Base-by-base conservation (phyloP, 2,329 filamentous ascomycete genomes). In the Lecanoromycetidae sp. region DNA sequence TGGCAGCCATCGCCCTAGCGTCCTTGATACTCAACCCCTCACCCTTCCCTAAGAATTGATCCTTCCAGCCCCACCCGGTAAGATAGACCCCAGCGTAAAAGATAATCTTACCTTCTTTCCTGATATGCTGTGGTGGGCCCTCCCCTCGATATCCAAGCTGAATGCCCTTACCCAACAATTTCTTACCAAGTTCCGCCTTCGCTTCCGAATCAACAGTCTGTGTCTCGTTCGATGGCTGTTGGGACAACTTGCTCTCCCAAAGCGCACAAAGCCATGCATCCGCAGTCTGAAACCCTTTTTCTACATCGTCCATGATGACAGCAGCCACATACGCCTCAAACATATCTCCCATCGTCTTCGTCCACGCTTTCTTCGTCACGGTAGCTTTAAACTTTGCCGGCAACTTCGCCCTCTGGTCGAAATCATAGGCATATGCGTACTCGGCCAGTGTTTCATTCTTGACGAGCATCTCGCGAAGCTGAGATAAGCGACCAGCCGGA, bases 311-410 rank as follows among this genome's bases (percentile, higher is more conserved):
- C 2, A 86, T 66, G 27, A 94, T 74, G 5, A 88, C 66, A 3
- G 83, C 88, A 7, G 84, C 88, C 13, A 94, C 77, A 56, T 93
- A 95, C 0, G 90, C 84, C 62, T 96, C 90, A 57, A 95, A 93
- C 15, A 95, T 74, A 60, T 96, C 90, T 7, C 82, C 88, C 47
- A 84, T 71, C 8, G 87, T 78, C 63, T 95, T 95, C 12, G 69
- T 74, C 62, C 40, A 61, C 48, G 12, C 60, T 58, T 13, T 44
- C 12, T 25, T 32, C 32, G 30, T 38, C 13, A 38, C 62, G 46
- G 12, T 59, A 58, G 4, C 19, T 7, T 51, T 39, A 57, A 59
- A 35, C 34, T 25, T 43, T 17, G 25, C 13, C 5, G 74, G 81
- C 2, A 84, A 66, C 23, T 70, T 71, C 6, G 84, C 74, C 26